Evolutionary conservation across 768 basidiomycete genomes (phyloP), one percentile per base, ranked within the genome.

Genomic region (Dictyophora rubrovolvata): DNA sequence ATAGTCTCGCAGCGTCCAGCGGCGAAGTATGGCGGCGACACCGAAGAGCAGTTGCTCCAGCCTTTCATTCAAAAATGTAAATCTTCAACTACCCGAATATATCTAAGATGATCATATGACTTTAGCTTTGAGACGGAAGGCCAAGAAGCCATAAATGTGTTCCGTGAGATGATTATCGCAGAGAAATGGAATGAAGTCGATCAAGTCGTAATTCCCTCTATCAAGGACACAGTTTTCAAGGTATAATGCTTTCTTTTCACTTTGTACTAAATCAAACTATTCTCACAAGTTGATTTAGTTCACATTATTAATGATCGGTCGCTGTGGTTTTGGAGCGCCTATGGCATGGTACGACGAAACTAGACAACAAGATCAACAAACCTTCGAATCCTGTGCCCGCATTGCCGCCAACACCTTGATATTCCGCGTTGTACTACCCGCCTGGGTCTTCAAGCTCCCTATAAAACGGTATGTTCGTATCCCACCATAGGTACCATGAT

Each of bases 11-110:
- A 1, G 79, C 81, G 0, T 84, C 42, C 10, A 55, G 86, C 63
- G 82, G 79, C 21, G 78, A 81, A 3, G 74, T 80, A 60, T 87
- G 84, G 84, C 83, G 83, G 67, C 77, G 77, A 23, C 83, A 83
- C 62, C 70, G 84, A 53, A 82, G 80, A 66, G 78, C 86, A 46
- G 71, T 78, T 18, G 81, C 80, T 1, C 82, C 84, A 18, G 79
- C 83, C 0, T 86, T 86, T 55, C 16, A 36, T 55, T 14, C 14
- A 35, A 20, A 21, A 18, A 36, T 22, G 46, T 55, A 20, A 17
- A 4, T 36, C 20, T 48, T 50, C 20, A 46, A 47, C 5, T 20
- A 17, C 33, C 46, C 36, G n/a, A n/a, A n/a, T n/a, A n/a, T n/a
- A 37, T 14, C 8, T 7, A 7, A 14, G 7, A 37, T 37, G 10